Conservation (phyloP, 192 early-diverging fungal species). For the Fimicolochytrium jonesii region DNA sequence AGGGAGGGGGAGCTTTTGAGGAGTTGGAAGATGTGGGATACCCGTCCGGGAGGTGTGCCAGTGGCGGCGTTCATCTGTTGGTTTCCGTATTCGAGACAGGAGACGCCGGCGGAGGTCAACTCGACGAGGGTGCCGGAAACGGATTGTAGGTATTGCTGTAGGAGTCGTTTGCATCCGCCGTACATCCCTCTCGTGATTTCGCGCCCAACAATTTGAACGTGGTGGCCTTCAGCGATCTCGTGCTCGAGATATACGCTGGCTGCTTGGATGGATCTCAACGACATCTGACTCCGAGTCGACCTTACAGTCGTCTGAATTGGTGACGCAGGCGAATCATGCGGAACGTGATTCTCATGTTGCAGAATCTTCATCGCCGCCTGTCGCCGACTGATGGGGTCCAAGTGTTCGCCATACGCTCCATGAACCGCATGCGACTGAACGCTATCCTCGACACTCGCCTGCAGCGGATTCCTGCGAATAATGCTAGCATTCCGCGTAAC, state of each 20-base stretch:
- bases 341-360: no score
- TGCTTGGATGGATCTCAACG: conserved; percentile 3
- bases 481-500: neutral
- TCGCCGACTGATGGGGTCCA: no score
- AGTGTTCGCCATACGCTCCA: no score
- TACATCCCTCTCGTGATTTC: conserved; percentile 26
- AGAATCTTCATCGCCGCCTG: no score
- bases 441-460: no score
- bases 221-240: conserved; percentile 21
- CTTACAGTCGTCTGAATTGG: neutral
- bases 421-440: neutral
- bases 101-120: neutral
- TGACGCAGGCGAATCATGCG: no score
- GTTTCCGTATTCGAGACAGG: neutral
- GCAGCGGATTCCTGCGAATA: no score
- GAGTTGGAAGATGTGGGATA: no score
- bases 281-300: neutral
- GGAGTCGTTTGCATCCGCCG: conserved; percentile 18
- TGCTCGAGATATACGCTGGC: conserved; percentile 9
- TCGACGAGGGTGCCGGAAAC: conserved; percentile 42
- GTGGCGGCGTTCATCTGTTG: no score
- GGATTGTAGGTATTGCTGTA: conserved; percentile 31
- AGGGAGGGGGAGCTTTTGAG: no score
- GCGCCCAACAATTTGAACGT: conserved; percentile 16
- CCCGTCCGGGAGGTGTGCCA: no score